A percentile compares a stretch with the other conserved stretches of the same genome.
Conservation (phyloP, 441 rosid genomes). For the Hura crepitans region DNA sequence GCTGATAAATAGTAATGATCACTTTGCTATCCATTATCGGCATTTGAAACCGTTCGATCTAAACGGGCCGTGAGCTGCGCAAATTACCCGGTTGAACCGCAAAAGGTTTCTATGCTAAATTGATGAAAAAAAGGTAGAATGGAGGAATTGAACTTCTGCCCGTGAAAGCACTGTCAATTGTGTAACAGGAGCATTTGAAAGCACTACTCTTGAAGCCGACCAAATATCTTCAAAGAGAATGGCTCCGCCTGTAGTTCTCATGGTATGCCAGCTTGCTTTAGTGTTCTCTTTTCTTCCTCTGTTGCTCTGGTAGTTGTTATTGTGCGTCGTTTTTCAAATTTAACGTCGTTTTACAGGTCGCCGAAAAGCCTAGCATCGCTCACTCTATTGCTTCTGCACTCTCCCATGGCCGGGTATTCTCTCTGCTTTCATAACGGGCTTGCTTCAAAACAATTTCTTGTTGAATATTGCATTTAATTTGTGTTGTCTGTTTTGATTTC, state of each 20-base stretch:
- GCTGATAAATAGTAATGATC: too few relatives aligned
- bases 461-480: too few relatives aligned
- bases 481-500: not conserved
- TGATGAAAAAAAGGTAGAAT: too few relatives aligned
- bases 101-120: too few relatives aligned
- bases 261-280: slow-evolving; percentile 31
- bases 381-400: slow-evolving; percentile 75
- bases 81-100: too few relatives aligned
- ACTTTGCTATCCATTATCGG: too few relatives aligned
- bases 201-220: not conserved
- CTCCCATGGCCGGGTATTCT: slow-evolving; percentile 62
- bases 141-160: too few relatives aligned
- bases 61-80: too few relatives aligned
- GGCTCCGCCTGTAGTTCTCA: slow-evolving; percentile 58
- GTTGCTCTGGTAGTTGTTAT: not conserved
- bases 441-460: too few relatives aligned
- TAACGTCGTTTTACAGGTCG: slow-evolving; percentile 48
- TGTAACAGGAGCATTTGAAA: too few relatives aligned
- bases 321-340: not conserved
- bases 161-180: too few relatives aligned
- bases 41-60: too few relatives aligned
- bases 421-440: not conserved
- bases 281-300: not conserved
- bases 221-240: slow-evolving; percentile 12
- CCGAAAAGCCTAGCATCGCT: slow-evolving; percentile 97